Evolutionary conservation across 495 filamentous ascomycete genomes (phyloP), one percentile per base, ranked within the genome.

Genomic region (Talaromyces nanjingensis): DNA sequence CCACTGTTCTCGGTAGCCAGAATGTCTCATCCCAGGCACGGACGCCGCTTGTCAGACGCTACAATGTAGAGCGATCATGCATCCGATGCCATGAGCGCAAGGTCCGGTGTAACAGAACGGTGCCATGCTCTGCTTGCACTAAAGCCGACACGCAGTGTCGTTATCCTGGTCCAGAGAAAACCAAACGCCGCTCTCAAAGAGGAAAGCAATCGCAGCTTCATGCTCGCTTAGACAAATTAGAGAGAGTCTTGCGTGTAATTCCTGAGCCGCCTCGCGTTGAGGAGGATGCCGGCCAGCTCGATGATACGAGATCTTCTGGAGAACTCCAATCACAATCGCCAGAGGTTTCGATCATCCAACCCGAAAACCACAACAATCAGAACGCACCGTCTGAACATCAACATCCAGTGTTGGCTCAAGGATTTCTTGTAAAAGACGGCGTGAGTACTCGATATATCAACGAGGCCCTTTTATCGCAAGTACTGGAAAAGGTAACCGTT

Each of bases 1-100:
- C 37, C 12, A 20, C 45, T 49, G 45, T 22, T 49, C 45, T 20
- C 11, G 4, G 45, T 22, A 7, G 45, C 16, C n/a, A 49, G 1
- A 22, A 7, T 20, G 45, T 18, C 6, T 49, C 45, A 49, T 22
- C 18, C n/a, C 16, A 49, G 2, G 16, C 45, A 18, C 45, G n/a
- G 45, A 20, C 16, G 18, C 45, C 45, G 18, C n/a, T 49, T 18
- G n/a, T 49, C 45, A 7, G 57, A 14, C 57, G 57, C 16, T 59
- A 59, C 29, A 59, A 59, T 37, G 57, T 59, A 7, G 57, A 59
- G 58, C 71, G 74, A 14, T 76, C 75, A 20, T 77, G 75, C 64
- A 56, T 77, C 34, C 68, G 70, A 34, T 77, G 75, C 63, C 72
- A 75, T 63, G 70, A 71, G 62, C 70, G 74, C 52, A 77, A 77